Evolutionary conservation across 1,284 basidiomycete genomes (phyloP).

Genomic region (Agroathelia rolfsii): DNA sequence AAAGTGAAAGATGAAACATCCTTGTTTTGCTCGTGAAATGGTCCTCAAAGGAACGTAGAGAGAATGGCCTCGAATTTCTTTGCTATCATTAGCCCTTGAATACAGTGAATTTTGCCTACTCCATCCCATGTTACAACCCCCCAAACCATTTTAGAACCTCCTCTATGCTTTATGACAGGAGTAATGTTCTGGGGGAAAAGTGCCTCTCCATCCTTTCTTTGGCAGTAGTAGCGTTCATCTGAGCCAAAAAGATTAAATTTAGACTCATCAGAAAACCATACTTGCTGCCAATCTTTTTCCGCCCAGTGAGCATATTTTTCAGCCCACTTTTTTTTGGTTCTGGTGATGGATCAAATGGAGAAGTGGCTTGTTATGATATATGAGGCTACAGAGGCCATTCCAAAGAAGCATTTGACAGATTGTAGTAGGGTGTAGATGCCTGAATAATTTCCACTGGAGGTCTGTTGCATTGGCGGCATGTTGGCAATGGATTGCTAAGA

Average conservation of each 20-base stretch:
- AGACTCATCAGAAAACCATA: slow-evolving; percentile 15
- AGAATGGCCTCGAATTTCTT: slow-evolving; percentile 10
- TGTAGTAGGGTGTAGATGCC: slow-evolving; percentile 2
- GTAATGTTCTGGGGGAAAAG: slow-evolving; percentile 10
- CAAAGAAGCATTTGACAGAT: slow-evolving; percentile 5
- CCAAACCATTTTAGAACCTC: slow-evolving; percentile 16
- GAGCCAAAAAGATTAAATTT: slow-evolving; percentile 16
- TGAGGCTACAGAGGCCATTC: slow-evolving; percentile 7
- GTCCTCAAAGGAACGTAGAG: too few relatives aligned
- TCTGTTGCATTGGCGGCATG: slow-evolving; percentile 7
- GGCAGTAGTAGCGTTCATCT: slow-evolving; percentile 14
- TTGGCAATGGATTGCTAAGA: slow-evolving; percentile 1
- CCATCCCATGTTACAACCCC: slow-evolving; percentile 12
- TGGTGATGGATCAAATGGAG: slow-evolving; percentile 4
- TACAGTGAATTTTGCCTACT: slow-evolving; percentile 7
- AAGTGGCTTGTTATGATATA: slow-evolving; percentile 8
- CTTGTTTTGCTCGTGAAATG: too few relatives aligned
- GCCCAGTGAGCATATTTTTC: slow-evolving; percentile 8
- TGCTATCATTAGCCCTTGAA: slow-evolving; percentile 9
- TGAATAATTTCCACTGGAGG: slow-evolving; percentile 7
- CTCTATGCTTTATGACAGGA: slow-evolving; percentile 16
- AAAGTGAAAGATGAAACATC: too few relatives aligned
- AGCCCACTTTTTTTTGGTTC: slow-evolving; percentile 7
- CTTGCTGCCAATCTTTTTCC: slow-evolving; percentile 9
- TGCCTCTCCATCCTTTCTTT: slow-evolving; percentile 13